Evolutionary conservation across 768 basidiomycete genomes (phyloP).

Genomic region (Lactarius indigo): DNA sequence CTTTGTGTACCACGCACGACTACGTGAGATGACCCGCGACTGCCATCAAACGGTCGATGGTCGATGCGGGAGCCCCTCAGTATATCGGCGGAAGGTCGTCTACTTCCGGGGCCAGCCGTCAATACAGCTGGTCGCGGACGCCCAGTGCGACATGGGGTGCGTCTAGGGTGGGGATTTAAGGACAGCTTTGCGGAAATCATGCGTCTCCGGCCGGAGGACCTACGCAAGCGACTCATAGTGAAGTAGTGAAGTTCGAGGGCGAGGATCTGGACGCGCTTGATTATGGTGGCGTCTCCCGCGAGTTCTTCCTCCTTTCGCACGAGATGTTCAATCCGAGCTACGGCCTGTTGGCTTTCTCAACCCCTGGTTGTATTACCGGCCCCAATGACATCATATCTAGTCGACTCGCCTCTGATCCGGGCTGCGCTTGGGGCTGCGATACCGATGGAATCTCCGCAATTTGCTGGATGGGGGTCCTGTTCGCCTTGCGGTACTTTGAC

Average conservation of each 20-base stretch:
- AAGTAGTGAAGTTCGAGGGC: constrained; percentile 70
- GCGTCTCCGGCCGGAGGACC: constrained; percentile 66
- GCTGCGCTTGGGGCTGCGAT: too few species aligned
- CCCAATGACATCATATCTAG: too few species aligned
- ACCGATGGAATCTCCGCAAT: too few species aligned
- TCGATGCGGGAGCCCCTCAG: constrained; percentile 89
- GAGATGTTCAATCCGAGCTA: constrained; percentile 82
- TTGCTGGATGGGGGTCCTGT: too few species aligned
- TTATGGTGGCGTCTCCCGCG: constrained; percentile 76
- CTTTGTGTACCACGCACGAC: constrained; percentile 93
- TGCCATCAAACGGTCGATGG: constrained; percentile 74
- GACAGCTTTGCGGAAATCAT: constrained; percentile 85
- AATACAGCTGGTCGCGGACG: constrained; percentile 61
- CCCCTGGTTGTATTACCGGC: too few species aligned
- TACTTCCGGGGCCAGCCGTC: constrained; percentile 91
- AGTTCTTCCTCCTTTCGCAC: constrained; percentile 81
- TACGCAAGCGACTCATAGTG: constrained; percentile 71
- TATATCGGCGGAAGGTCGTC: constrained; percentile 90
- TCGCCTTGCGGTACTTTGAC: too few species aligned
- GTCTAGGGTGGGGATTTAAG: constrained; percentile 77
- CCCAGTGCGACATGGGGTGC: constrained; percentile 83
- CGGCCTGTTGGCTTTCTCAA: too few species aligned
- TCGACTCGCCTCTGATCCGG: too few species aligned
- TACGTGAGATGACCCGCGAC: constrained; percentile 89
- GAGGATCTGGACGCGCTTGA: constrained; percentile 82